These are phyloP conservation scores for Eucalyptus lansdowneana DNA, from an alignment of 345 rosid genomes.

Conservation along the genomic window DNA sequence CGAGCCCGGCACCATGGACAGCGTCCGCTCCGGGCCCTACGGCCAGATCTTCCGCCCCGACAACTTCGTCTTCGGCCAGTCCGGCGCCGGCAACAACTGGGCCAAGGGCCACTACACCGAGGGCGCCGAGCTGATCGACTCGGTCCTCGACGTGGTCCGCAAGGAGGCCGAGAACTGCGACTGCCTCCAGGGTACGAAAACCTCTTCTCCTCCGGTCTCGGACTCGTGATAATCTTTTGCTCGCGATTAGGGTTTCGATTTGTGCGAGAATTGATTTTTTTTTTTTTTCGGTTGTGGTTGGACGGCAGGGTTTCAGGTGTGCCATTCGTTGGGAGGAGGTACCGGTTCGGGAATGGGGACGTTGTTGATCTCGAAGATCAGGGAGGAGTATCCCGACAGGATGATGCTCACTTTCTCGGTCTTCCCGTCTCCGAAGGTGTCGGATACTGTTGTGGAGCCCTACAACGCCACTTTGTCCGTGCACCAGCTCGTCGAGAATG, in stretches of 20 bases:
- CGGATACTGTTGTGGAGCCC: constrained; percentile 35
- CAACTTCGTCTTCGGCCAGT: constrained; percentile 47
- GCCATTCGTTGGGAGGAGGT: constrained; percentile 29
- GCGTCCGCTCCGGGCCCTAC: constrained; percentile 39
- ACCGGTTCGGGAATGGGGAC: constrained; percentile 38
- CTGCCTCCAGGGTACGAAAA: constrained; percentile 37
- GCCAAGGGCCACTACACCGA: constrained; percentile 60
- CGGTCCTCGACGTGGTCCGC: constrained; percentile 49
- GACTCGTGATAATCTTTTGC: background rate
- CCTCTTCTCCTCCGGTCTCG: too few species aligned
- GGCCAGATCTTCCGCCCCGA: constrained; percentile 58
- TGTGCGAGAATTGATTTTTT: background rate
- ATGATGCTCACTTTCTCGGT: constrained; percentile 34
- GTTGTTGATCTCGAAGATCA: constrained; percentile 22
- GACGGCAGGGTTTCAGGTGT: constrained; percentile 22
- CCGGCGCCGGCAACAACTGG: constrained; percentile 56
- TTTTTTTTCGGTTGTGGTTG: background rate
- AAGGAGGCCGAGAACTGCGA: constrained; percentile 62
- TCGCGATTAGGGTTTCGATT: background rate
- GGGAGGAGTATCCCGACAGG: constrained; percentile 32
- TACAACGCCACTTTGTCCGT: constrained; percentile 26
- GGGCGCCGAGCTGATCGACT: constrained; percentile 53
- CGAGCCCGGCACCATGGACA: constrained; percentile 60
- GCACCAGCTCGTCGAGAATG: constrained; percentile 29
- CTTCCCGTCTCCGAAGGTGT: constrained; percentile 27